These are phyloP conservation scores for Trichoderma citrinoviride DNA, from an alignment of 2,329 filamentous ascomycete genomes.

Conservation along the genomic window DNA sequence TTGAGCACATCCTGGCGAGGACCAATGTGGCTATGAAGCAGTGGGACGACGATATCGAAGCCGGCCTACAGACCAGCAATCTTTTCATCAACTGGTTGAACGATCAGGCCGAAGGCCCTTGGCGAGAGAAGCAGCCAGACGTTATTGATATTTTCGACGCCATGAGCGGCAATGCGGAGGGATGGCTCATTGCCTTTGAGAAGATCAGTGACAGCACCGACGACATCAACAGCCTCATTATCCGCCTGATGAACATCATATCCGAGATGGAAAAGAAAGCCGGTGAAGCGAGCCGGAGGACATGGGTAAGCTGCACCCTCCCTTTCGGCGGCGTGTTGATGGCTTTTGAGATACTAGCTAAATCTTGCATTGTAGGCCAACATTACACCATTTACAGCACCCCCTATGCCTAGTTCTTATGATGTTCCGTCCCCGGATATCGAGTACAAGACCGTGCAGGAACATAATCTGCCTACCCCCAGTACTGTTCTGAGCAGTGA, in stretches of 20 bases:
- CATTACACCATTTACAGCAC: conserved; percentile 26
- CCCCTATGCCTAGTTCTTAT: conserved; percentile 6
- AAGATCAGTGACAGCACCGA: conserved; percentile 72
- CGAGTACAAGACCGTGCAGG: background rate
- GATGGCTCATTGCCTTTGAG: conserved; percentile 79
- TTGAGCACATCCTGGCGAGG: conserved; percentile 82
- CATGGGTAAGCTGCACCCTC: conserved; percentile 55
- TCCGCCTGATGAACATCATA: conserved; percentile 72
- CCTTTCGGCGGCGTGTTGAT: background rate
- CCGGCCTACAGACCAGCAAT: conserved; percentile 72
- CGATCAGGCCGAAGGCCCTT: conserved; percentile 60
- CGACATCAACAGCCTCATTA: conserved; percentile 65
- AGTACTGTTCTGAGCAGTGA: conserved; percentile 25
- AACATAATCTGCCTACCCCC: background rate
- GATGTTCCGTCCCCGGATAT: conserved; percentile 12
- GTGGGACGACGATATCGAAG: conserved; percentile 72
- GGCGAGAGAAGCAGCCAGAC: conserved; percentile 60
- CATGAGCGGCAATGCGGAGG: conserved; percentile 90
- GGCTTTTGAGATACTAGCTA: background rate
- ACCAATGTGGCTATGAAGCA: conserved; percentile 75
- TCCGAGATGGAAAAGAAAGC: conserved; percentile 84
- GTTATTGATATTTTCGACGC: conserved; percentile 74
- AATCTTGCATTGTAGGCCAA: conserved; percentile 22
- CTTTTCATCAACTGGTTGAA: conserved; percentile 75
- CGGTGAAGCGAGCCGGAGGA: conserved; percentile 76